Percentiles rank a stretch among this genome's conserved stretches.
Evolutionary conservation across 805 yeast genomes (phyloP).

Genomic region (Priceomyces melissophilus): DNA sequence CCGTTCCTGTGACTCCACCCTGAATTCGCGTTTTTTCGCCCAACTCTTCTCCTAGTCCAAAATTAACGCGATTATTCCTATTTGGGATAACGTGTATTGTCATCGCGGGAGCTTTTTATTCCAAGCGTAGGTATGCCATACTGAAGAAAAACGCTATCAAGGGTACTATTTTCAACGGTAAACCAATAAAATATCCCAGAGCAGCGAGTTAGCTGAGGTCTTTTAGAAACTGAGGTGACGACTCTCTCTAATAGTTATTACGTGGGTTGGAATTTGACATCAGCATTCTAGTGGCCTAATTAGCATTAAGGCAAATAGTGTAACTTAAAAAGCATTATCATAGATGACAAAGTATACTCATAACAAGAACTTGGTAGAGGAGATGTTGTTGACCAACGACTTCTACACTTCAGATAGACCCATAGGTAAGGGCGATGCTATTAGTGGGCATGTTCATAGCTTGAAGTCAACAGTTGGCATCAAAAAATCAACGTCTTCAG

Average conservation of each 20-base stretch:
- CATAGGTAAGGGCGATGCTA: slow-evolving; percentile 6
- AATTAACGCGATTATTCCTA: slow-evolving; percentile 4
- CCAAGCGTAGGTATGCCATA: too few species aligned
- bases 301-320: too few species aligned
- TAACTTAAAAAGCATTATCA: not conserved
- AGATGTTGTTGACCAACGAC: slow-evolving; percentile 27
- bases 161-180: too few species aligned
- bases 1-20: too few species aligned
- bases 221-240: too few species aligned
- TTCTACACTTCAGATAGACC: slow-evolving; percentile 30
- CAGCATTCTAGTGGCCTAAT: too few species aligned
- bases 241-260: too few species aligned
- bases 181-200: too few species aligned
- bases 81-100: slow-evolving; percentile 3
- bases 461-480: slow-evolving; percentile 26
- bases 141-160: too few species aligned
- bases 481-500: slow-evolving; percentile 23
- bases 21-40: too few species aligned
- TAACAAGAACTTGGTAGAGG: slow-evolving; percentile 23
- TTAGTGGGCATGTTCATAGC: slow-evolving; percentile 17
- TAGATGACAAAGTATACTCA: not conserved
- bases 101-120: not conserved
- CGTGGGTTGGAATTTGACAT: too few species aligned
- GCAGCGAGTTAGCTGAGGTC: too few species aligned
- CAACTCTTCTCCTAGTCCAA: not conserved